Conservation (phyloP, 1,284 basidiomycete genomes). For the Apiotrichum montevideense region DNA sequence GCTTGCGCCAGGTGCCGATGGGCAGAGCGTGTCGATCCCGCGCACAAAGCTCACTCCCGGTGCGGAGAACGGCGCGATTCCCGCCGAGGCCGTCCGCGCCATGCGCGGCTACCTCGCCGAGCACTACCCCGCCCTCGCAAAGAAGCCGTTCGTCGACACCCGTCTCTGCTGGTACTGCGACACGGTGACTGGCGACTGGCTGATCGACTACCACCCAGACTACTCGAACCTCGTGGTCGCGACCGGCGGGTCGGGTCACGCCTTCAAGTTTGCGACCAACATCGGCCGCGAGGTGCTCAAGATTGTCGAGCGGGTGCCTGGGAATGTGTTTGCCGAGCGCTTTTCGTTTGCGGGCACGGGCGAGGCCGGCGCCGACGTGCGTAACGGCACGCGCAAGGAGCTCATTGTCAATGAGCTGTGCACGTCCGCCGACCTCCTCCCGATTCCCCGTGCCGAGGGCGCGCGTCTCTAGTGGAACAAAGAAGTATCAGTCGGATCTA, state of each 20-base stretch:
- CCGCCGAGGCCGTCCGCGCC: slow-evolving; percentile 27
- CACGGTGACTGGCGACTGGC: slow-evolving; percentile 49
- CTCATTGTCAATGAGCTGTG: slow-evolving; percentile 8
- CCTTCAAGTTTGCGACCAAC: slow-evolving; percentile 68
- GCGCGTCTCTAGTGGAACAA: slow-evolving; percentile 5
- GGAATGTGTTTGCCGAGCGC: slow-evolving; percentile 40
- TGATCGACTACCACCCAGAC: slow-evolving; percentile 49
- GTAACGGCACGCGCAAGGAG: slow-evolving; percentile 29
- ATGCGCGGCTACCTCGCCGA: slow-evolving; percentile 29
- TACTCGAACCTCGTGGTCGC: slow-evolving; percentile 47
- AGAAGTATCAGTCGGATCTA: neutral
- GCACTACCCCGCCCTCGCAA: slow-evolving; percentile 42
- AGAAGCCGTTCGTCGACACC: slow-evolving; percentile 42
- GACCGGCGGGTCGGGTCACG: slow-evolving; percentile 50
- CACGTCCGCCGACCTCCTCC: slow-evolving; percentile 10
- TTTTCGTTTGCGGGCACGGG: slow-evolving; percentile 50
- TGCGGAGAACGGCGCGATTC: slow-evolving; percentile 39
- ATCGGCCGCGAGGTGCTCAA: slow-evolving; percentile 70
- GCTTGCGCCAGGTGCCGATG: slow-evolving; percentile 21
- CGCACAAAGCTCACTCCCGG: slow-evolving; percentile 43
- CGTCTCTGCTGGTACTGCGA: slow-evolving; percentile 48
- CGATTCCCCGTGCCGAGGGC: slow-evolving; percentile 1
- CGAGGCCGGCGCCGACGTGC: slow-evolving; percentile 34
- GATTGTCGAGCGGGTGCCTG: slow-evolving; percentile 58
- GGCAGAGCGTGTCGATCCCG: slow-evolving; percentile 37